Evolutionary conservation across 2,329 filamentous ascomycete species (phyloP).

Genomic region (Aspergillus luchuensis): DNA sequence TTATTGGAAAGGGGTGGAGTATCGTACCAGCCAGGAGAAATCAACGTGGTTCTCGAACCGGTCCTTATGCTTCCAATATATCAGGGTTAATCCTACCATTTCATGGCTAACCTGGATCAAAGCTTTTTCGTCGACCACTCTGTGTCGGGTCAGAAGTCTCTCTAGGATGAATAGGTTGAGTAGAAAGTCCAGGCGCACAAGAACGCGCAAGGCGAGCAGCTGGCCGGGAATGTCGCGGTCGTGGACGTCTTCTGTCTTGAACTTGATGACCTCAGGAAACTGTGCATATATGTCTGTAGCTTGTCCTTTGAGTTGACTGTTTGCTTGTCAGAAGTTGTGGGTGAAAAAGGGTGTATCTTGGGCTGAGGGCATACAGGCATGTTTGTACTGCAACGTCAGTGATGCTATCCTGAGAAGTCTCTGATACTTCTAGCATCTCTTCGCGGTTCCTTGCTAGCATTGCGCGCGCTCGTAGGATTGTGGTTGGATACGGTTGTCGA

Average conservation of each 20-base stretch:
- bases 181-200: background rate
- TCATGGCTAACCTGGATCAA: constrained; percentile 5
- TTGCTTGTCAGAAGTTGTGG: background rate
- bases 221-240: background rate
- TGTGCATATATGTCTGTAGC: background rate
- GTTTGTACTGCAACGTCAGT: background rate
- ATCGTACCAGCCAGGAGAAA: constrained; percentile 7
- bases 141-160: constrained; percentile 3
- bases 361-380: background rate
- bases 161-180: constrained; percentile 6
- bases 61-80: constrained; percentile 10
- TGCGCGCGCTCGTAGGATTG: background rate
- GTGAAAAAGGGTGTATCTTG: background rate
- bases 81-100: constrained; percentile 1
- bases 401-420: constrained; percentile 1
- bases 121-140: background rate
- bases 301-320: background rate
- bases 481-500: background rate
- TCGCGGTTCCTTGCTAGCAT: constrained; percentile 7
- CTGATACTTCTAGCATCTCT: background rate
- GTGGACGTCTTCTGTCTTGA: background rate
- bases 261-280: background rate
- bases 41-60: constrained; percentile 4
- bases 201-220: background rate
- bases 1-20: background rate